Base-by-base conservation (phyloP, 1,284 basidiomycete genomes). In the Cryptococcus amylolentus region DNA sequence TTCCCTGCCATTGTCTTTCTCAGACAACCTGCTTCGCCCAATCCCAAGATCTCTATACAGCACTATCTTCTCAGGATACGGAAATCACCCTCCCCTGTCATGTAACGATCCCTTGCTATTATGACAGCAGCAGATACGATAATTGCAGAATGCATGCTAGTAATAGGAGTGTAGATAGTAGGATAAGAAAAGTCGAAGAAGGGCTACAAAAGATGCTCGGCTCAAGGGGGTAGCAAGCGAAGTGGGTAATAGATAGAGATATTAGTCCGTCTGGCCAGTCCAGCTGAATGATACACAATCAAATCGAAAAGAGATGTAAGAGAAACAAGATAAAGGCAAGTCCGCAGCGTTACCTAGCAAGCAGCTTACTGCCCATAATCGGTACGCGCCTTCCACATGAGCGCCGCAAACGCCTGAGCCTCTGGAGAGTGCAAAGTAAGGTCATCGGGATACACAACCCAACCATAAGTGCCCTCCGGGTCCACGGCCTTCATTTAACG, bases 321-420 rank as follows among this genome's bases (percentile, higher is more conserved):
- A 35, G 5, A 20, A 16, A 7, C 40, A 42, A 42, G 40, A 20
- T 20, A 4, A 6, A 20, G 6, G 5, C 40, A 41, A 12, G 40
- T 20, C 40, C 18, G 14, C 13, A 7, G 40, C 40, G 16, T 13
- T 42, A 10, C 31, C 14, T 6, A 31, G 31, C 31, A 6, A 10
- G 31, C 10, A 31, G 1, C 10, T 46, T 55, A 67, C 12, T 62
- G 18, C 5, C 63, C 60, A 18, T 67, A 68, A 13, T 62, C 65
- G 4, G 62, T 63, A 50, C 69, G 61, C 12, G 71, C 71, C 16
- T 69, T 70, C 66, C 68, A 70, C 68, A 73, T 66, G 55, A 66
- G 60, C 3, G 61, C 68, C n/a, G 63, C 46, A 49, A 70, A 67
- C 12, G 54, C 59, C 57, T 73, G 71, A 6, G 60, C 70, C 55